Base-by-base conservation (phyloP, 441 rosid genomes). In the Populus hybrid region DNA sequence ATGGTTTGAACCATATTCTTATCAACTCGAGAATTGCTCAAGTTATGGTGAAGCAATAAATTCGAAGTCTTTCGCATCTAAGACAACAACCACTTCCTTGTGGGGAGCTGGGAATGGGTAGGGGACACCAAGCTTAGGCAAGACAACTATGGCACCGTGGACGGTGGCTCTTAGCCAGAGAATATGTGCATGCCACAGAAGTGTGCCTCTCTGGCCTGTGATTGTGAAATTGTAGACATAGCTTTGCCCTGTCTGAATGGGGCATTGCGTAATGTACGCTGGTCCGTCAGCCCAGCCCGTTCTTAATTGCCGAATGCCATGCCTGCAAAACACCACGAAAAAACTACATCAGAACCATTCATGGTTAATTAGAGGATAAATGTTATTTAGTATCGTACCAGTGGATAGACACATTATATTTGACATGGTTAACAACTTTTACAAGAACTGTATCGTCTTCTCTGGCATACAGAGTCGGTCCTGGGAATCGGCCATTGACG, bases 211-310 rank as follows among this genome's bases (percentile, higher is more conserved):
- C 78, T 95, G 96, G 61, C 96, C 98, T 8, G 90, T 92, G 65
- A 95, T 53, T 1, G 98, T 95, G 82, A 91, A 95, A 83, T 93
- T 95, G 85, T 95, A 91, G 20, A 90, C 81, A 64, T 90, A 95
- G 81, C 59, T 89, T 78, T 92, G 90, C 18, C 94, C 94, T 0
- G 98, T 85, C 81, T 75, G 94, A 69, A 95, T 93, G 1, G 98
- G 98, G 74, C 98, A 93, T 26, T 26, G 28, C 28, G 28, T 26
- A 26, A 26, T 26, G 28, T 26, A 26, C 28, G 98, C 97, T 1
- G 99, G 99, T 70, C 99, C 99, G 80, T 93, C 98, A 6, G 99
- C 91, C 99, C 99, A 95, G 23, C 97, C 94, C 0, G 98, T 91
- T 81, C 97, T 76, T 28, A 92, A 20, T 76, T 93, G 98, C 71